Percentiles rank a stretch among this genome's conserved stretches.
Conservation (phyloP, 345 rosid species). For the Capsella bursapastoris region DNA sequence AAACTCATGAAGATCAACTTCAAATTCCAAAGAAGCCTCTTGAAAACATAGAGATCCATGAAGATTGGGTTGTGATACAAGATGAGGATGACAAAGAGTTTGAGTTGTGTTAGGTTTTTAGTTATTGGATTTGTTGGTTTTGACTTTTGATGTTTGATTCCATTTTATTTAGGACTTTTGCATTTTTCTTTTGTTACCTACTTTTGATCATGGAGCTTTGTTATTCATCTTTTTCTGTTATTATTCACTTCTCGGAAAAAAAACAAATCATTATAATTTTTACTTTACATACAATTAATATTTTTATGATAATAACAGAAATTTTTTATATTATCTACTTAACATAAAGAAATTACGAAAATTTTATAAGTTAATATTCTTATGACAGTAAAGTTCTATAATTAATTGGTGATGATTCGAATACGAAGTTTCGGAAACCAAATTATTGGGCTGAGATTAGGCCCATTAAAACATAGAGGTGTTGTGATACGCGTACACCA, state of each 20-base stretch:
- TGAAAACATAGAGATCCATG: not conserved
- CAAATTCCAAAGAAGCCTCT: not conserved
- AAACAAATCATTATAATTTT: not conserved
- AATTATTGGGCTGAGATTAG: conserved; percentile 4
- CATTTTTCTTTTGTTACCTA: not conserved
- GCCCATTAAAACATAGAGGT: conserved; percentile 27
- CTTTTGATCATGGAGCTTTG: not conserved
- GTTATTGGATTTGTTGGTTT: not conserved
- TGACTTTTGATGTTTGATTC: not conserved
- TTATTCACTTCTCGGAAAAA: too few species aligned
- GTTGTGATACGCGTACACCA: conserved; percentile 32
- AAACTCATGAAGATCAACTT: not conserved
- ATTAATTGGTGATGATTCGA: too few species aligned
- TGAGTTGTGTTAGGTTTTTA: not conserved
- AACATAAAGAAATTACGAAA: too few species aligned
- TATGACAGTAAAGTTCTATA: too few species aligned
- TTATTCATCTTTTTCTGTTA: not conserved
- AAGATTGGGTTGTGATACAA: conserved; percentile 9
- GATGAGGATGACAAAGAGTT: not conserved
- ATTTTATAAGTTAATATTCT: too few species aligned
- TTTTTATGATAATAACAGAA: not conserved
- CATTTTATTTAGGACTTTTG: not conserved
- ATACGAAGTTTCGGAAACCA: not conserved
- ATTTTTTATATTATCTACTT: not conserved
- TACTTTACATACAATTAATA: too few species aligned